Evolutionary conservation across 2,329 filamentous ascomycete species (phyloP), one percentile per base, ranked within the genome.

Genomic region (Rhynchosporium agropyri): DNA sequence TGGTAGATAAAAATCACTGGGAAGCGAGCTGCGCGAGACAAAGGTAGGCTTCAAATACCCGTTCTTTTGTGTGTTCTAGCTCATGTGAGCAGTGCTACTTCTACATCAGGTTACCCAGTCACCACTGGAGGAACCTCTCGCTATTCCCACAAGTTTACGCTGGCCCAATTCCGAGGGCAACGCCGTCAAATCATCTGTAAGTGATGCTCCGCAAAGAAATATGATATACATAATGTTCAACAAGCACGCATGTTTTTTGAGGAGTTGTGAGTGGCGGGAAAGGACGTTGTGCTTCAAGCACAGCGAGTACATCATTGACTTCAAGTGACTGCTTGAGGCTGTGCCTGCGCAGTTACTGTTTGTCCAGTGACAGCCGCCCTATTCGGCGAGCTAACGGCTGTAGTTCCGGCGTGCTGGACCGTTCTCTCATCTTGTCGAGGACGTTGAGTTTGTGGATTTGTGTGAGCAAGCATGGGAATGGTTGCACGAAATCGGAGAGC

Each of bases 401-500:
- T 45, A 48, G 57, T 38, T 58, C 67, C 61, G 36, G 60, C 63
- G 63, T 61, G 57, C 56, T 67, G 65, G 33, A 60, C 51, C 20
- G 57, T 65, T 63, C 66, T 66, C 42, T 67, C 65, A 28, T 72
- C 70, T 51, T 57, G 65, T 48, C 67, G 66, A 48, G 64, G 40
- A 42, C 70, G 71, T 38, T 61, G 45, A 42, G 68, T 69, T 58
- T 71, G 68, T 49, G 71, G 67, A 53, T 66, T 62, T 4, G 73
- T 64, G 59, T 73, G 70, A 12, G 67, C 58, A 13, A 71, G 69
- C 26, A 71, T 68, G 33, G 74, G 73, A 59, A 75, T 74, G 29
- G 71, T 73, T n/a, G 84, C 82, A 45, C 86, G 79, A 69, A 87
- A 89, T 69, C 82, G 84, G 69, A 89, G 76, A 28, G 84, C 82